Evolutionary conservation across 2,329 filamentous ascomycete genomes (phyloP).

Genomic region (Alternaria solani): DNA sequence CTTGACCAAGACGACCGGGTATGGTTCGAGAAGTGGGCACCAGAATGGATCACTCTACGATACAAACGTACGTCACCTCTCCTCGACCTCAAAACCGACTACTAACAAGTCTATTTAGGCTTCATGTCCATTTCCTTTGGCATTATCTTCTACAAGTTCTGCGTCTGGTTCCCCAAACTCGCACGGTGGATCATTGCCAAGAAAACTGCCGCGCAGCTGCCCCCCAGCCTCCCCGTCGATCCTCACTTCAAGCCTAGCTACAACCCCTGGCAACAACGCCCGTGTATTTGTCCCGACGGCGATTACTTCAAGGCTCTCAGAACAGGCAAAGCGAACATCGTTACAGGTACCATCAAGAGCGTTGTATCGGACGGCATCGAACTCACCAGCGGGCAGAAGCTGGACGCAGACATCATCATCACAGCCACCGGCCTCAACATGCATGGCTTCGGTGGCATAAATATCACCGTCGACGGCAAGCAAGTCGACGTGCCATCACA

Average conservation of each 20-base stretch:
- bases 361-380: conserved; percentile 60
- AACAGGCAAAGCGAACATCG: conserved; percentile 61
- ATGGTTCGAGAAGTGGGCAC: conserved; percentile 53
- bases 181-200: conserved; percentile 57
- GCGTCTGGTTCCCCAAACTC: conserved; percentile 61
- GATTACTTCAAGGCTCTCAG: conserved; percentile 66
- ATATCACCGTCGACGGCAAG: conserved; percentile 61
- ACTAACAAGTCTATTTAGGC: conserved; percentile 26
- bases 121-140: conserved; percentile 61
- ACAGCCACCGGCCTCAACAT: conserved; percentile 71
- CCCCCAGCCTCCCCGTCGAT: conserved; percentile 53
- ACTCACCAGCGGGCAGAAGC: conserved; percentile 55
- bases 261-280: conserved; percentile 72
- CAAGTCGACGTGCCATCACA: conserved; percentile 57
- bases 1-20: conserved; percentile 55
- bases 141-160: conserved; percentile 59
- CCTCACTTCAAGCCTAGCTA: conserved; percentile 59
- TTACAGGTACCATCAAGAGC: conserved; percentile 63
- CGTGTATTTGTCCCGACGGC: conserved; percentile 72
- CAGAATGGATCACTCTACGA: conserved; percentile 56
- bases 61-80: conserved; percentile 53
- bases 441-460: conserved; percentile 62
- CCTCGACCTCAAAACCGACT: neutral
- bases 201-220: conserved; percentile 61
- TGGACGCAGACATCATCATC: conserved; percentile 69